Conservation (phyloP, 2,329 filamentous ascomycete species). For the Fusarium proliferatum region DNA sequence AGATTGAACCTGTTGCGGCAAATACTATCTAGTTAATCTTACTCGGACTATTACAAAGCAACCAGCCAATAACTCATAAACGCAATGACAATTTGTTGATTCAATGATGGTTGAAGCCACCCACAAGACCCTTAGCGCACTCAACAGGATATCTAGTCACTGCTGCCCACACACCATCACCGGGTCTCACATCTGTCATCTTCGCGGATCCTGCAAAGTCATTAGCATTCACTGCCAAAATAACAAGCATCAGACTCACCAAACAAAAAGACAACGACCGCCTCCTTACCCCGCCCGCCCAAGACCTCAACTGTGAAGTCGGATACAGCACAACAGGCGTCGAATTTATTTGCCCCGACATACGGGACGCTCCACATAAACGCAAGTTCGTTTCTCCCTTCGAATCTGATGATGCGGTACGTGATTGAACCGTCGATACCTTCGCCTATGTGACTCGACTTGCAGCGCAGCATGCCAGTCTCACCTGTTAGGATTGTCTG, state of each 20-base stretch:
- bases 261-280: conserved; percentile 15
- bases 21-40: rapidly evolving
- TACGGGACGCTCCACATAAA: conserved; percentile 11
- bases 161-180: not conserved
- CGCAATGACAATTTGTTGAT: too few relatives aligned
- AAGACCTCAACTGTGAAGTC: not conserved
- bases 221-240: not conserved
- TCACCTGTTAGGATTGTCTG: not conserved
- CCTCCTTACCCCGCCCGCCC: conserved; percentile 3
- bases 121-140: not conserved
- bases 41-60: rapidly evolving
- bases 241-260: not conserved
- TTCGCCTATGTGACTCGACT: not conserved
- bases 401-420: not conserved
- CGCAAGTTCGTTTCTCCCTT: not conserved
- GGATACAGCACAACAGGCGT: not conserved
- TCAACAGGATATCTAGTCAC: not conserved
- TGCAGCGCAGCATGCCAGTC: not conserved
- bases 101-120: not conserved
- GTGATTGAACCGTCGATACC: not conserved
- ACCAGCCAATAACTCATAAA: rapidly evolving
- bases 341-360: conserved; percentile 11
- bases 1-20: not conserved
- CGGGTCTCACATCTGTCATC: not conserved
- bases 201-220: not conserved